phyloP scores from a whole-genome alignment of 202 grass and related monocot species.

The Bolboschoenoplectus hybrid region DNA sequence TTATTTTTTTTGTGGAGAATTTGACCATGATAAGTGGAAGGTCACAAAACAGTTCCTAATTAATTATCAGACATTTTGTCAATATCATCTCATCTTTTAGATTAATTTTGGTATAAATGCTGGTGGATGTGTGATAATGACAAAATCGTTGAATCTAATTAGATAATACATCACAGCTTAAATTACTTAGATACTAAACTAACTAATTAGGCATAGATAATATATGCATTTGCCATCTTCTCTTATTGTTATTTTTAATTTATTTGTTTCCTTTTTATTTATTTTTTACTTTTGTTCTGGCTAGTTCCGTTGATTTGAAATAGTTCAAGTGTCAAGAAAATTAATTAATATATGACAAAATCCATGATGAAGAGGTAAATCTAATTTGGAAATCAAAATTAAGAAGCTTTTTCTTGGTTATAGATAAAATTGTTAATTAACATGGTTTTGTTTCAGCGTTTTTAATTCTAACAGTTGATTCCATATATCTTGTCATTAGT shows the following conservation, averaged over 20 bases:
- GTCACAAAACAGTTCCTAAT: not conserved
- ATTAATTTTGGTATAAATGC: not conserved
- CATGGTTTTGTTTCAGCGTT: too few relatives aligned
- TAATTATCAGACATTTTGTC: not conserved
- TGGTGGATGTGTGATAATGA: not conserved
- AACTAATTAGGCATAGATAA: not conserved
- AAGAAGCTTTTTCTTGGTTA: too few relatives aligned
- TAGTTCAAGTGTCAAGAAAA: not conserved
- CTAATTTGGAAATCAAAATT: not conserved
- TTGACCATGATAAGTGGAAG: slow-evolving; percentile 12
- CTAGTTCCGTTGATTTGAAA: not conserved
- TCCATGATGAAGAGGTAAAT: not conserved
- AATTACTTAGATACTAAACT: not conserved
- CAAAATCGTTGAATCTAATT: not conserved
- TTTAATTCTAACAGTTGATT: too few relatives aligned
- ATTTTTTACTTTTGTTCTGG: not conserved
- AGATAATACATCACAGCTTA: not conserved
- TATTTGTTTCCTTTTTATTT: not conserved
- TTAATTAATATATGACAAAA: not conserved
- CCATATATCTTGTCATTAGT: too few relatives aligned
- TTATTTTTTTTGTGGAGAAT: not conserved
- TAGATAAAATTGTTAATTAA: too few relatives aligned
- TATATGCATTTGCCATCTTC: not conserved
- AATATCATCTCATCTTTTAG: not conserved
- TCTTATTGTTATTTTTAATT: not conserved